These are phyloP conservation scores for Sequoia sempervirens DNA, from an alignment of 75 land plant genomes.

Conservation along the genomic window DNA sequence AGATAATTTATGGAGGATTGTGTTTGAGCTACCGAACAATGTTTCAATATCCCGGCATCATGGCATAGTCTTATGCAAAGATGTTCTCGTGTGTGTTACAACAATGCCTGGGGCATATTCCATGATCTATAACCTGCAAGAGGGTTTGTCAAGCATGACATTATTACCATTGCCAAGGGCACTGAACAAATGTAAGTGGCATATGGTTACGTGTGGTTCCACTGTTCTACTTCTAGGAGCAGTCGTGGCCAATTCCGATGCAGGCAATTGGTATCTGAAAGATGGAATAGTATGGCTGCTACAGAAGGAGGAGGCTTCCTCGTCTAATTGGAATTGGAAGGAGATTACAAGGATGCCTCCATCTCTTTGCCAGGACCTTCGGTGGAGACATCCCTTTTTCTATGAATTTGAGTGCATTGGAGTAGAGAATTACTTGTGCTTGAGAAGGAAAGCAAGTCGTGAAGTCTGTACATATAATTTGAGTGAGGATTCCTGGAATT, in stretches of 20 bases:
- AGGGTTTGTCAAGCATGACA: neutral
- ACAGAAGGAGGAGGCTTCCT: neutral
- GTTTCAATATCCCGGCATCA: neutral
- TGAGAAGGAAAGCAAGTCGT: neutral
- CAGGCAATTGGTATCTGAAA: neutral
- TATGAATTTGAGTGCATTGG: neutral
- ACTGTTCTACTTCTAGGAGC: neutral
- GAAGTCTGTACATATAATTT: neutral
- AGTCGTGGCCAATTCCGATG: neutral
- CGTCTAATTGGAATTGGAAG: neutral
- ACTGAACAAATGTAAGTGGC: neutral
- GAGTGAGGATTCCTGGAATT: neutral
- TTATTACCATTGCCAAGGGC: neutral
- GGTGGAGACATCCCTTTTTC: neutral
- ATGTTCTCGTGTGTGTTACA: neutral
- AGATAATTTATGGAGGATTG: neutral
- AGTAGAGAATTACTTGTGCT: neutral
- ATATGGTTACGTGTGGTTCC: neutral
- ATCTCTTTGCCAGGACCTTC: neutral
- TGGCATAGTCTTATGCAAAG: neutral
- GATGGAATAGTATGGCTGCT: neutral
- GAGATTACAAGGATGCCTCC: neutral
- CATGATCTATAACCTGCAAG: neutral
- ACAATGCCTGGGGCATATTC: neutral
- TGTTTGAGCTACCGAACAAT: neutral